Evolutionary conservation across 1,284 basidiomycete genomes (phyloP).

Genomic region (Heliocybe sulcata): DNA sequence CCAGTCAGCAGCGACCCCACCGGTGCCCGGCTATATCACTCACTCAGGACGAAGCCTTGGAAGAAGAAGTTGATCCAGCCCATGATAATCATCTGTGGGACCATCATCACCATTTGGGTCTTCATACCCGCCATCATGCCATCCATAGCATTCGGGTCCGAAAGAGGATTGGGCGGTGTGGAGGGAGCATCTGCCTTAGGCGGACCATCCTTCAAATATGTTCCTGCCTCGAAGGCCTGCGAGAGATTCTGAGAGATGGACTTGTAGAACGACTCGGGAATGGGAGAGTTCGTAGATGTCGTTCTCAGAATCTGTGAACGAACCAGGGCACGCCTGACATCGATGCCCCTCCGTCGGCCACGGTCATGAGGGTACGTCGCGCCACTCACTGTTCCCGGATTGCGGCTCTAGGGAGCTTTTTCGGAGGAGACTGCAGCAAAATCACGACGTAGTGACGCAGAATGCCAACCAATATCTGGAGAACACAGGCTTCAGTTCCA

Average conservation of each 20-base stretch:
- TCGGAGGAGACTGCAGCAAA: conserved; percentile 80
- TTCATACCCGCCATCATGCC: conserved; percentile 99
- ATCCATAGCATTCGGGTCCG: conserved; percentile 91
- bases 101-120: conserved; percentile 98
- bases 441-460: conserved; percentile 90
- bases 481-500: neutral
- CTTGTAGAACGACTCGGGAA: conserved; percentile 69
- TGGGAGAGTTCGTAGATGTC: conserved; percentile 72
- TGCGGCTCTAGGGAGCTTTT: conserved; percentile 70
- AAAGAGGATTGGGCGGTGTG: conserved; percentile 66
- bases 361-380: conserved; percentile 2
- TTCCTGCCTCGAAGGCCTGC: conserved; percentile 65
- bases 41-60: conserved; percentile 95
- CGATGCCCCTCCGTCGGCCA: neutral
- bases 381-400: conserved; percentile 88
- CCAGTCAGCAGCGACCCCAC: neutral
- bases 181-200: conserved; percentile 53
- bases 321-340: conserved; percentile 69
- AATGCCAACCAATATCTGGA: conserved; percentile 90
- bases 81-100: conserved; percentile 98
- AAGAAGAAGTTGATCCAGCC: conserved; percentile 99
- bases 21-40: conserved; percentile 26
- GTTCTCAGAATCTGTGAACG: conserved; percentile 81
- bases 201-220: conserved; percentile 81
- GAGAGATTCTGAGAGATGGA: conserved; percentile 71